Percentiles rank a stretch among this genome's conserved stretches.
These are phyloP conservation scores for Cutaneotrichosporon sp. DNA, from an alignment of 1,284 basidiomycete genomes.

Conservation along the genomic window DNA sequence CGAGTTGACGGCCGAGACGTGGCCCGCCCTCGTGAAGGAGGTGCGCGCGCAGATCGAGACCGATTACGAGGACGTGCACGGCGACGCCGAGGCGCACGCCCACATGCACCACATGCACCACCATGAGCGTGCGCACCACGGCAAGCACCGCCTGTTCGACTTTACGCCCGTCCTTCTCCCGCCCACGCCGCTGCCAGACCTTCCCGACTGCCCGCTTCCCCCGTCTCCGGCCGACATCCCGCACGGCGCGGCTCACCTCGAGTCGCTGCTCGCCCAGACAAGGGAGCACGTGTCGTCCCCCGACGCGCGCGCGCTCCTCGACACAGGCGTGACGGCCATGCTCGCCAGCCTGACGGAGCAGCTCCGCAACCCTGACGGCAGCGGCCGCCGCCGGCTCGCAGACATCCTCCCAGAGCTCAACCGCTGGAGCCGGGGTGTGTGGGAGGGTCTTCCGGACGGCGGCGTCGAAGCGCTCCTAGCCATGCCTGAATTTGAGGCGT, in stretches of 20 bases:
- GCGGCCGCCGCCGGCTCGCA: conserved; percentile 19
- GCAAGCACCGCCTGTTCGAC: conserved; percentile 25
- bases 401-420: conserved; percentile 43
- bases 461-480: conserved; percentile 42
- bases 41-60: conserved; percentile 41
- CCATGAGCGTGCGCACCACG: conserved; percentile 7
- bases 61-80: background rate
- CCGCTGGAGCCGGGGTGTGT: conserved; percentile 42
- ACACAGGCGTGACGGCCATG: conserved; percentile 37
- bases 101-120: background rate
- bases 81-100: background rate
- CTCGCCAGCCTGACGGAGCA: conserved; percentile 22
- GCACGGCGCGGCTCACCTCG: conserved; percentile 26
- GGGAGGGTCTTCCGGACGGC: conserved; percentile 44
- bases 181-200: conserved; percentile 18
- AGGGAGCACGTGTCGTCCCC: conserved; percentile 33
- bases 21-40: conserved; percentile 37
- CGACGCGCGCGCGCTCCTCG: conserved; percentile 40
- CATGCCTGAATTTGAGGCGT: conserved; percentile 40
- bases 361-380: conserved; percentile 15
- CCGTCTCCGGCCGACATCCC: conserved; percentile 18
- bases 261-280: conserved; percentile 35
- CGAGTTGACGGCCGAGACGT: conserved; percentile 36
- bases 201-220: conserved; percentile 18
- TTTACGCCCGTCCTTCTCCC: conserved; percentile 41